Percentiles rank a stretch among this genome's conserved stretches.
Evolutionary conservation across 495 filamentous ascomycete genomes (phyloP).

Genomic region (Opeltia flavorubescens): DNA sequence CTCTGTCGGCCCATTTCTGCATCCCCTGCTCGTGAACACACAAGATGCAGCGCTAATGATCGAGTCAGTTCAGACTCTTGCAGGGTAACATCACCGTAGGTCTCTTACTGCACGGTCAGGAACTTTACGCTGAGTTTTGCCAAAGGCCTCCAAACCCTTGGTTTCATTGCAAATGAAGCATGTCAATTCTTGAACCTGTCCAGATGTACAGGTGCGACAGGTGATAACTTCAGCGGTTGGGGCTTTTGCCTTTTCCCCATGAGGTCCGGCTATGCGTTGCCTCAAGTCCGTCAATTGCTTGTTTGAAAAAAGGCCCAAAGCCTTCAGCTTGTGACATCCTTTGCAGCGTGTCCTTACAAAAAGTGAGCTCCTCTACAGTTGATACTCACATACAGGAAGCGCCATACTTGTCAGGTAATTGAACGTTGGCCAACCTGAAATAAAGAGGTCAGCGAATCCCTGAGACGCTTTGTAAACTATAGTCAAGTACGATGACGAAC

Average conservation of each 20-base stretch:
- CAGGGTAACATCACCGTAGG: too few species aligned
- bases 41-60: slow-evolving; percentile 35
- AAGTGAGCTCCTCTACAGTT: not conserved
- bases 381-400: not conserved
- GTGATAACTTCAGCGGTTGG: slow-evolving; percentile 12
- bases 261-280: slow-evolving; percentile 14
- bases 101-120: slow-evolving; percentile 33
- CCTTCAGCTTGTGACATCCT: slow-evolving; percentile 29
- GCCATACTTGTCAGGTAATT: slow-evolving; percentile 21
- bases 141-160: slow-evolving; percentile 38
- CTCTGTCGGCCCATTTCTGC: not conserved
- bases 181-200: slow-evolving; percentile 22
- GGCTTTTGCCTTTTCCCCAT: slow-evolving; percentile 15
- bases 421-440: slow-evolving; percentile 16
- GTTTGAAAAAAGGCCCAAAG: slow-evolving; percentile 28
- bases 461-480: too few species aligned
- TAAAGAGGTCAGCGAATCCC: too few species aligned
- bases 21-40: slow-evolving; percentile 30
- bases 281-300: slow-evolving; percentile 27
- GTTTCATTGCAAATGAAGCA: slow-evolving; percentile 31
- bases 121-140: slow-evolving; percentile 38
- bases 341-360: slow-evolving; percentile 32
- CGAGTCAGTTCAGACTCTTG: slow-evolving; percentile 11
- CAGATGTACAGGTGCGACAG: slow-evolving; percentile 19
- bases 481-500: too few species aligned